These are phyloP conservation scores for Fusarium tanahbumbuense DNA, from an alignment of 2,329 filamentous ascomycete genomes.

Conservation along the genomic window DNA sequence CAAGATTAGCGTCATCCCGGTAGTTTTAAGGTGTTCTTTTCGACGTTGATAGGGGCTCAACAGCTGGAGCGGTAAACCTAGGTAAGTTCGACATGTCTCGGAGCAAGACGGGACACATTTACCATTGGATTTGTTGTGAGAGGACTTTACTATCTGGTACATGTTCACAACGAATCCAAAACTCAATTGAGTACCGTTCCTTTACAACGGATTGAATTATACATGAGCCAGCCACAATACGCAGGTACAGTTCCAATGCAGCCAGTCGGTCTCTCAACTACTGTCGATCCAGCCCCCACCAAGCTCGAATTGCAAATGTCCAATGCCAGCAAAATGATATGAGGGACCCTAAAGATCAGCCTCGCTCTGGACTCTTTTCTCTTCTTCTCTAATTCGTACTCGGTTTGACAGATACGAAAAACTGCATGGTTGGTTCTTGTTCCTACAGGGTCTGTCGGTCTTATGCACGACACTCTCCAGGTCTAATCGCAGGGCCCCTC, in stretches of 20 bases:
- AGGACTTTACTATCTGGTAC: background rate
- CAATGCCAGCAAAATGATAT: constrained; percentile 7
- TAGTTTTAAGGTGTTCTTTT: constrained; percentile 33
- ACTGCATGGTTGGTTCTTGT: background rate
- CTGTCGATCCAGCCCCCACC: constrained; percentile 38
- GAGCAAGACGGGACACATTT: constrained; percentile 3
- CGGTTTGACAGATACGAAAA: constrained; percentile 18
- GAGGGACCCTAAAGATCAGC: background rate
- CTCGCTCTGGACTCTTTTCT: constrained; percentile 1
- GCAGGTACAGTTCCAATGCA: constrained; percentile 35
- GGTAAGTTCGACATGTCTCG: constrained; percentile 23
- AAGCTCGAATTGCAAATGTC: constrained; percentile 13
- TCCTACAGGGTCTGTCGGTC: constrained; percentile 9
- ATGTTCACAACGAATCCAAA: background rate
- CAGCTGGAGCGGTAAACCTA: background rate
- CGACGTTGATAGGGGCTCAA: constrained; percentile 25
- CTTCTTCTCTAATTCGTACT: constrained; percentile 19
- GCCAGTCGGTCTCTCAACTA: constrained; percentile 9
- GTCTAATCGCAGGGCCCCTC: constrained; percentile 11
- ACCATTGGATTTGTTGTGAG: background rate
- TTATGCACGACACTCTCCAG: constrained; percentile 28
- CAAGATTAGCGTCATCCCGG: constrained; percentile 26
- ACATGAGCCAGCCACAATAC: constrained; percentile 22
- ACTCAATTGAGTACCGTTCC: background rate
- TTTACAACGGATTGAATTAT: constrained; percentile 4